A percentile compares a stretch with the other conserved stretches of the same genome.
Evolutionary conservation across 1,139 yeast species (phyloP).

Genomic region (Blastobotrys malaysiensis): DNA sequence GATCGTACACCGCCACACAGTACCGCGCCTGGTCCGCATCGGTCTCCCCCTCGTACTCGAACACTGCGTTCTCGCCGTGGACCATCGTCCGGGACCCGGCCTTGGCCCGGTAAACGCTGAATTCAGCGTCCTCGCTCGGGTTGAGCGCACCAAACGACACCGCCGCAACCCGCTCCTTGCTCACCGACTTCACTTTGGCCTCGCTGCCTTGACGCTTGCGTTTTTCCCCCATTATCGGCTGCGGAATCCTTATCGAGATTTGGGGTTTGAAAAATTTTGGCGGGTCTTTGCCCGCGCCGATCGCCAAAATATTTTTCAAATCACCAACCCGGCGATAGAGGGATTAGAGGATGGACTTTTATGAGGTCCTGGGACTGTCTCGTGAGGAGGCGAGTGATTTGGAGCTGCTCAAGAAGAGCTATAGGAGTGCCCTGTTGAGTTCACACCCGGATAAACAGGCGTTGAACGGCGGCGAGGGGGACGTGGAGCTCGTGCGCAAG

Average conservation of each 20-base stretch:
- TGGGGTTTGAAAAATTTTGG: slow-evolving; percentile 2
- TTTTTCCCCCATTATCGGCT: slow-evolving; percentile 5
- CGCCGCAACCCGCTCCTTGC: slow-evolving; percentile 23
- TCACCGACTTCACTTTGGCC: slow-evolving; percentile 4
- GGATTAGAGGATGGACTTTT: slow-evolving; percentile 29
- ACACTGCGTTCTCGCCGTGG: slow-evolving; percentile 72
- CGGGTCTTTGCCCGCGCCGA: background rate
- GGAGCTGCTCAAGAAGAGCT: slow-evolving; percentile 53
- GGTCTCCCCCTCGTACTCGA: slow-evolving; percentile 66
- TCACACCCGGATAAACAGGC: slow-evolving; percentile 72
- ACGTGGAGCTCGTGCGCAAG: slow-evolving; percentile 40
- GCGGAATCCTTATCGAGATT: background rate
- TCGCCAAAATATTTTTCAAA: background rate
- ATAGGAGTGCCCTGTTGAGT: slow-evolving; percentile 49
- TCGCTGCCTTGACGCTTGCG: slow-evolving; percentile 11
- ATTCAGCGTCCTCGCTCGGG: slow-evolving; percentile 53
- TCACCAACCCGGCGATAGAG: background rate
- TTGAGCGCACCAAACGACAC: slow-evolving; percentile 69
- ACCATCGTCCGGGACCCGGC: slow-evolving; percentile 42
- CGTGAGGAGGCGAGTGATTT: slow-evolving; percentile 32
- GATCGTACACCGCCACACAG: slow-evolving; percentile 67
- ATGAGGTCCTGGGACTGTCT: slow-evolving; percentile 46
- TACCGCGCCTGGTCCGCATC: slow-evolving; percentile 41
- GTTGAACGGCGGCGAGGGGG: slow-evolving; percentile 16
- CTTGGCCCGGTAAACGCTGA: slow-evolving; percentile 58